Conservation (phyloP, 2,329 filamentous ascomycete species). For the Metarhizium robertsii region DNA sequence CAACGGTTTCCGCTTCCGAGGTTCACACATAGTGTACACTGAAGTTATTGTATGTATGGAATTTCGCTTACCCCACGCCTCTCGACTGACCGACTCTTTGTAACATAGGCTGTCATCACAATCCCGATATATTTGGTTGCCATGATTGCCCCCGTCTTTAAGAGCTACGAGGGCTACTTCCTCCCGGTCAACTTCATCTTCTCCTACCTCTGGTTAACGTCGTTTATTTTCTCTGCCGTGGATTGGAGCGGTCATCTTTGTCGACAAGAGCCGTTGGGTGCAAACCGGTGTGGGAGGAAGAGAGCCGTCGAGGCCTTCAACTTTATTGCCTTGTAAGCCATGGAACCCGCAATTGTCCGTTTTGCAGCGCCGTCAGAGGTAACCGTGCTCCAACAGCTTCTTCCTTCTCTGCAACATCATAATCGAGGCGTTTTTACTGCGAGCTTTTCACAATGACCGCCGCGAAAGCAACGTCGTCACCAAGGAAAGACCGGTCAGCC, state of each 20-base stretch:
- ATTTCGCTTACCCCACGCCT: neutral
- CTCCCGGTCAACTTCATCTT: conserved; percentile 13
- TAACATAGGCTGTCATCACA: conserved; percentile 13
- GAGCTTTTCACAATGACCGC: neutral
- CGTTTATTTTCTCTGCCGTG: conserved; percentile 16
- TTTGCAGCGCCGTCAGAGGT: too few species aligned
- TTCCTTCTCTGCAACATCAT: conserved; percentile 11
- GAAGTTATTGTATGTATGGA: conserved; percentile 13
- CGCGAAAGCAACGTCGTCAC: neutral
- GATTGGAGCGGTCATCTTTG: conserved; percentile 13
- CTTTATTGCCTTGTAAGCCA: conserved; percentile 16
- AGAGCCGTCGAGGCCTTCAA: conserved; percentile 14
- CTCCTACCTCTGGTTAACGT: conserved; percentile 18
- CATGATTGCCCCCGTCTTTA: conserved; percentile 10
- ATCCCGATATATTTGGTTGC: conserved; percentile 12
- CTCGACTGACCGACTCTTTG: neutral
- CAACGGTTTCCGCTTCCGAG: conserved; percentile 6
- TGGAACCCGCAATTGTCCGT: too few species aligned
- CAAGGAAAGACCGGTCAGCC: neutral
- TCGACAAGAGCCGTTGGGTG: neutral
- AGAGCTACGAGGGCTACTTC: conserved; percentile 13
- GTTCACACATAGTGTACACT: conserved; percentile 13
- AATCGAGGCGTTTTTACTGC: conserved; percentile 4
- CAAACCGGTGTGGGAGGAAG: conserved; percentile 11
- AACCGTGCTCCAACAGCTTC: conserved; percentile 5